These are phyloP conservation scores for Colletotrichum gigasporum DNA, from an alignment of 2,329 filamentous ascomycete species.

Conservation along the genomic window DNA sequence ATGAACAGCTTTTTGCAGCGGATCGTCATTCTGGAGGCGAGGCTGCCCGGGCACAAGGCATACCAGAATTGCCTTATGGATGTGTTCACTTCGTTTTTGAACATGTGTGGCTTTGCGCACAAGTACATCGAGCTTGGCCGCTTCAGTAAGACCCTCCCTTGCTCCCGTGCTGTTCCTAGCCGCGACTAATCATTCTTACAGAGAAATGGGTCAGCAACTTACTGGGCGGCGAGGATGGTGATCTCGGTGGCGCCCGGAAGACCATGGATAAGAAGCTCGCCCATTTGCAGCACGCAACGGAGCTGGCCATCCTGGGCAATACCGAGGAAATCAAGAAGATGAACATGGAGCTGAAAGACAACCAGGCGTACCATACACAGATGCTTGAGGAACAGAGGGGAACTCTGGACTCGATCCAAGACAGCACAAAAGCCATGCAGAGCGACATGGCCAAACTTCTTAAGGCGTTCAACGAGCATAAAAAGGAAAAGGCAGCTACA, in stretches of 20 bases:
- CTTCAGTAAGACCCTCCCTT: slow-evolving; percentile 35
- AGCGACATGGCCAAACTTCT: slow-evolving; percentile 40
- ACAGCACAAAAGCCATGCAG: slow-evolving; percentile 39
- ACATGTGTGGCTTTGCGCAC: slow-evolving; percentile 44
- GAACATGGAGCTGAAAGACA: slow-evolving; percentile 37
- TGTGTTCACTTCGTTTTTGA: slow-evolving; percentile 45
- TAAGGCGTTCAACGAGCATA: slow-evolving; percentile 36
- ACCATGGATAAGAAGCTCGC: slow-evolving; percentile 39
- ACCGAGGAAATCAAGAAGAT: slow-evolving; percentile 42
- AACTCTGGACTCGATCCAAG: slow-evolving; percentile 37
- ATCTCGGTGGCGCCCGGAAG: slow-evolving; percentile 41
- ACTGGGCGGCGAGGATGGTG: slow-evolving; percentile 41
- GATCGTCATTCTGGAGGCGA: slow-evolving; percentile 43
- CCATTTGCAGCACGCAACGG: slow-evolving; percentile 42
- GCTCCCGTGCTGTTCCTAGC: background rate
- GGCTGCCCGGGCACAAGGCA: slow-evolving; percentile 40
- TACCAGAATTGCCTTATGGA: slow-evolving; percentile 47
- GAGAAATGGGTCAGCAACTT: slow-evolving; percentile 43
- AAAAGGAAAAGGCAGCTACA: background rate
- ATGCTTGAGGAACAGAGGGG: slow-evolving; percentile 39
- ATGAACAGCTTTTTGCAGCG: slow-evolving; percentile 48
- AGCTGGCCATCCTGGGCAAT: slow-evolving; percentile 44
- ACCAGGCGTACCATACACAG: slow-evolving; percentile 36
- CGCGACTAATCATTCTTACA: background rate
- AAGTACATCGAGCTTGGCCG: slow-evolving; percentile 45